Evolutionary conservation across 106 monocot genomes (phyloP), one percentile per base, ranked within the genome.

Genomic region (Cymbidium sinense): DNA sequence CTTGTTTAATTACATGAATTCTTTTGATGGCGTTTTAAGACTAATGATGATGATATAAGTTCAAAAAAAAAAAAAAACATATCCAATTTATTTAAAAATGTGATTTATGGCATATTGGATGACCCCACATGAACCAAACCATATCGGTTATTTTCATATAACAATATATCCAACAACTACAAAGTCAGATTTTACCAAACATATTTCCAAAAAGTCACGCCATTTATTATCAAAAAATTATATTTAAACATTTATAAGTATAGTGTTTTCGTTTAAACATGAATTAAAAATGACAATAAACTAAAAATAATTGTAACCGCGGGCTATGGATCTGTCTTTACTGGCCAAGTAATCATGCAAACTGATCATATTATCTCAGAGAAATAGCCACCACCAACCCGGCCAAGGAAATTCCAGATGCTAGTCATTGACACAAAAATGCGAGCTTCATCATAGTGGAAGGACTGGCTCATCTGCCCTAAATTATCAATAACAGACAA

Each of bases 331-430:
- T n/a, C n/a, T n/a, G n/a, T n/a, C n/a, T n/a, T n/a, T n/a, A n/a
- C n/a, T n/a, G n/a, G n/a, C n/a, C n/a, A 47, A 47, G 0, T 47
- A 15, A 47, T 47, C 1, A 13, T 47, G 47, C 11, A 13, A 11
- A 47, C 47, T 47, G 11, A 47, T 8, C 84, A 72, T 87, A 95
- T 78, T 54, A 88, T 52, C 81, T 95, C 95, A 34, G 95, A 95
- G 20, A 90, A 79, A 79, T 90, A 93, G 21, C 95, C 95, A 64
- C 93, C 95, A 50, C 77, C 93, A 44, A 95, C 82, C 12, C 95
- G 92, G 11, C 95, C 95, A 18, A 95, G 88, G 74, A 95, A 95
- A 50, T 95, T 95, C 95, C 95, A 95, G 21, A 95, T 92, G 80
- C 95, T 95, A 76, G 89, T 90, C 95, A 92, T 85, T 39, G 92